Evolutionary conservation across 1,284 basidiomycete species (phyloP).

Genomic region (Cryptococcus wingfieldii): DNA sequence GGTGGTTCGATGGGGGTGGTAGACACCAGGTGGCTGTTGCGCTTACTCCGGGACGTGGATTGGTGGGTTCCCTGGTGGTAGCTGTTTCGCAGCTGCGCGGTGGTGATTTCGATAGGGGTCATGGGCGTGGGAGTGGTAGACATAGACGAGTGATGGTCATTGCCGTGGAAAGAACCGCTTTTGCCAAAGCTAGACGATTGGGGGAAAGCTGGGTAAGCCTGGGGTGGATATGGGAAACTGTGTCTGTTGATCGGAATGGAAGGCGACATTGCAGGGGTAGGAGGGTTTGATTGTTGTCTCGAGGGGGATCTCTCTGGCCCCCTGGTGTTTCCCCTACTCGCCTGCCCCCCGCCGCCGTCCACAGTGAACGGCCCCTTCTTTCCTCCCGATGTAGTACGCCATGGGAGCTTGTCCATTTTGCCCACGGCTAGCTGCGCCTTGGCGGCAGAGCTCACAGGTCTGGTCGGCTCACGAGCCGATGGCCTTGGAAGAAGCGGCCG

Average conservation of each 20-base stretch:
- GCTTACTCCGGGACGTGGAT: constrained; percentile 2
- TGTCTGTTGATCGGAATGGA: constrained; percentile 12
- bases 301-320: constrained; percentile 13
- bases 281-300: constrained; percentile 21
- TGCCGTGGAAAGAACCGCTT: constrained; percentile 16
- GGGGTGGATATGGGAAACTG: constrained; percentile 16
- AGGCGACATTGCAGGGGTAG: constrained; percentile 26
- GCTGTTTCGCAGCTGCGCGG: constrained; percentile 4
- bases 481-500: constrained; percentile 42
- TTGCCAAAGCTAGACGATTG: constrained; percentile 10
- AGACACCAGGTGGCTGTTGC: constrained; percentile 7
- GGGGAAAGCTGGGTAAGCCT: constrained; percentile 13
- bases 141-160: constrained; percentile 15
- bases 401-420: constrained; percentile 41
- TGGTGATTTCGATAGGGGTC: constrained; percentile 20
- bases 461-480: constrained; percentile 18
- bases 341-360: constrained; percentile 36
- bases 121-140: constrained; percentile 27
- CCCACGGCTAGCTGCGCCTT: constrained; percentile 4
- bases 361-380: constrained; percentile 48
- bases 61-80: constrained; percentile 6
- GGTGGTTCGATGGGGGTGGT: constrained; percentile 35
- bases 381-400: constrained; percentile 28
- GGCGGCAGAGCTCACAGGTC: constrained; percentile 4
- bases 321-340: neutral